Percentiles rank a stretch among this genome's conserved stretches.
phyloP scores from a whole-genome alignment of 2,329 filamentous ascomycete species.

The Cladosporium sp. region DNA sequence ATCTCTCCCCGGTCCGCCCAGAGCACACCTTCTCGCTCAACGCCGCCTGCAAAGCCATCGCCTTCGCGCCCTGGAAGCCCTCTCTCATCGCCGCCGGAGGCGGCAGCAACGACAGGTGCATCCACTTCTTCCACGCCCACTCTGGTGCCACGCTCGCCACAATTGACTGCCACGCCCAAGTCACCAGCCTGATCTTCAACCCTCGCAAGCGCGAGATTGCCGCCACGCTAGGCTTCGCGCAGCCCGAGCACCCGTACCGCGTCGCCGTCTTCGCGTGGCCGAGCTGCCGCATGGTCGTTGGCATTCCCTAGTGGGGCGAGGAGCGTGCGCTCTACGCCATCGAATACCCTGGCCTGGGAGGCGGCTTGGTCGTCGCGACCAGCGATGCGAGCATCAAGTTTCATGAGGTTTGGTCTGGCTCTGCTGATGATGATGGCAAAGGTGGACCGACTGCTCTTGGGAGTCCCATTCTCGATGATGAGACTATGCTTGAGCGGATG shows the following conservation, averaged over 20 bases:
- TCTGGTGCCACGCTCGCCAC: conserved; percentile 82
- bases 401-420: conserved; percentile 76
- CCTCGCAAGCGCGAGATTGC: conserved; percentile 69
- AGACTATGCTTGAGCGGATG: neutral
- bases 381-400: conserved; percentile 93
- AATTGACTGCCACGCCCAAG: conserved; percentile 88
- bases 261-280: conserved; percentile 96
- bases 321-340: conserved; percentile 84
- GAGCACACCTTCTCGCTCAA: conserved; percentile 73
- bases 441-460: conserved; percentile 43
- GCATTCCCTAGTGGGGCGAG: conserved; percentile 77
- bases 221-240: conserved; percentile 89
- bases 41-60: conserved; percentile 92
- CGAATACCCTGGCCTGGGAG: conserved; percentile 73
- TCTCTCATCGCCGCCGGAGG: conserved; percentile 85
- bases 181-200: conserved; percentile 89
- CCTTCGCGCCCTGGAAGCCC: conserved; percentile 91
- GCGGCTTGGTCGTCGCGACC: conserved; percentile 84
- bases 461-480: conserved; percentile 7
- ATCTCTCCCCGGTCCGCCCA: too few species aligned
- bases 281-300: conserved; percentile 77
- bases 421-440: conserved; percentile 15
- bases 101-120: conserved; percentile 89
- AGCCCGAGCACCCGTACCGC: conserved; percentile 82
- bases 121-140: conserved; percentile 88